phyloP scores from a whole-genome alignment of 352 stramenopile genomes.

The Pythium volutum region DNA sequence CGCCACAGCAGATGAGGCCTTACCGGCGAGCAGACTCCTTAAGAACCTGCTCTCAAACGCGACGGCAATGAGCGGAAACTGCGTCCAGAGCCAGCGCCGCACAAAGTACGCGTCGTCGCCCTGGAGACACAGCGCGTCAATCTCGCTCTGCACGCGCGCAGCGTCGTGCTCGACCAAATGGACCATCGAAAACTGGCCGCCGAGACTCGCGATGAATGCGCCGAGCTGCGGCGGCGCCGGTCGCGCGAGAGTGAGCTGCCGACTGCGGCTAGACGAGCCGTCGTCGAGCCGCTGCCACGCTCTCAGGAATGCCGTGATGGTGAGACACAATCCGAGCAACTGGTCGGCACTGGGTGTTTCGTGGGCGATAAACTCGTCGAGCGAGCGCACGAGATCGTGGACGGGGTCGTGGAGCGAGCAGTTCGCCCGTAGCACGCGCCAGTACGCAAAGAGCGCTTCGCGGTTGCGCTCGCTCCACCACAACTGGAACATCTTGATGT shows the following conservation, averaged over 20 bases:
- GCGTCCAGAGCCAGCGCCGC: slow-evolving; percentile 78
- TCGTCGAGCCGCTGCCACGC: slow-evolving; percentile 59
- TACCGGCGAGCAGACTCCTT: slow-evolving; percentile 26
- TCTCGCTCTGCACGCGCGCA: slow-evolving; percentile 51
- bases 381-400: slow-evolving; percentile 73
- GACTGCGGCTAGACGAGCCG: slow-evolving; percentile 15
- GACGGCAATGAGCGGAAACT: slow-evolving; percentile 80
- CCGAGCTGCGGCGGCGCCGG: slow-evolving; percentile 47
- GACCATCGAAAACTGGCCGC: slow-evolving; percentile 44
- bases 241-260: slow-evolving; percentile 14
- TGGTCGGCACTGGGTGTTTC: slow-evolving; percentile 63
- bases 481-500: slow-evolving; percentile 86
- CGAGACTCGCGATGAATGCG: slow-evolving; percentile 69
- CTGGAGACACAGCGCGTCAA: slow-evolving; percentile 63
- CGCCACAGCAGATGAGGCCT: slow-evolving; percentile 4
- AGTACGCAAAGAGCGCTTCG: slow-evolving; percentile 80
- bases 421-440: slow-evolving; percentile 62
- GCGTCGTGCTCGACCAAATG: slow-evolving; percentile 52
- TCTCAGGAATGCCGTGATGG: slow-evolving; percentile 76
- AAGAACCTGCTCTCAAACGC: slow-evolving; percentile 74
- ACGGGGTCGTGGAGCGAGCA: slow-evolving; percentile 70
- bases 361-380: slow-evolving; percentile 71
- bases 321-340: slow-evolving; percentile 65
- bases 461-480: slow-evolving; percentile 82
- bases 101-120: slow-evolving; percentile 73